Base-by-base conservation (phyloP, 108 stramenopile genomes). In the Cyclotella atomus region DNA sequence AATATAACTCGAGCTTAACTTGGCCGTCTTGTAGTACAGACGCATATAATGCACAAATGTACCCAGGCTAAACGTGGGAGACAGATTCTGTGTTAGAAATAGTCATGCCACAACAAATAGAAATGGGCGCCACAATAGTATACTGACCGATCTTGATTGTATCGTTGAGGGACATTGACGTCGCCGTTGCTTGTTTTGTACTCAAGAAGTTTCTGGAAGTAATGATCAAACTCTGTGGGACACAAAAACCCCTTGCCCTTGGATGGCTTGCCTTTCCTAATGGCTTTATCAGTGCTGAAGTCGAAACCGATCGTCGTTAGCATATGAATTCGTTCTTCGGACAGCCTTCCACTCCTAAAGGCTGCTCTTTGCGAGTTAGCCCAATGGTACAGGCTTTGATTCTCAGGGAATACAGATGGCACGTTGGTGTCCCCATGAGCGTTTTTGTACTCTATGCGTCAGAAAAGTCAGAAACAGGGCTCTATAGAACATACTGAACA, bases 41-140 rank as follows among this genome's bases (percentile, higher is more conserved):
- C 71, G 27, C 64, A 65, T 65, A 55, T 49, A 72, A 50, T 64
- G 64, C 32, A 16, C 19, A 17, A 65, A 72, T n/a, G 62, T 19
- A 1, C 71, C 64, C 16, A 72, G 64, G 23, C 71, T 72, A n/a
- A n/a, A n/a, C n/a, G n/a, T n/a, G n/a, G n/a, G n/a, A n/a, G n/a
- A n/a, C n/a, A n/a, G n/a, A n/a, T n/a, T n/a, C n/a, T n/a, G n/a
- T 24, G 50, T 1, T 0, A 30, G 14, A 62, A 20, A 7, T 1
- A 43, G 20, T 24, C 16, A 15, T 30, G 33, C 16, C 29, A 59
- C 3, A 59, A 44, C 6, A 43, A 35, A 43, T 25, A 34, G 15
- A 34, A 57, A 28, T 57, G 6, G 7, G 56, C 28, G 4, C 14
- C 32, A 7, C 28, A 30, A 30, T n/a, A n/a, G n/a, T n/a, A n/a